Base-by-base conservation (phyloP, 768 basidiomycete species). In the Naganishia vishniacii region DNA sequence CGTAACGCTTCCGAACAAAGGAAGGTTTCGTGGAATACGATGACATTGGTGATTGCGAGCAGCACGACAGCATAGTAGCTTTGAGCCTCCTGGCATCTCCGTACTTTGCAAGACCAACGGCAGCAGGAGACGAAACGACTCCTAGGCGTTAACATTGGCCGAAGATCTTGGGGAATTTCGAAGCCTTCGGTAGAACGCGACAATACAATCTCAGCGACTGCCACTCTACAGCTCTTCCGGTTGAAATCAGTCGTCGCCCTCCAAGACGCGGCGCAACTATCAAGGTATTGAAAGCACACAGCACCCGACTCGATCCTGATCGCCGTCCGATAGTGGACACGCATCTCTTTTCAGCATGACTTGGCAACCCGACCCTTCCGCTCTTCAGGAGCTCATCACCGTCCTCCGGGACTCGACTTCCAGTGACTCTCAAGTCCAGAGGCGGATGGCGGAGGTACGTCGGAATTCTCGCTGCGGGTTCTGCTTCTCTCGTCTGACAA, bases 331-430 rank as follows among this genome's bases (percentile, higher is more conserved):
- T 37, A 37, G 7, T 7, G 34, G 34, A 37, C 34, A 37, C 34
- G 8, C 15, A 37, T 15, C 34, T 37, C n/a, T 37, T 37, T 7
- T 37, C 34, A 37, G 69, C 66, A 84, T 84, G 81, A 79, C 84
- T 69, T 97, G 93, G 93, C 81, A 81, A 67, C 93, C 93, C 69
- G 85, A 89, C 71, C 86, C 85, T 74, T 83, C 83, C 64, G 91
- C 88, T 74, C 83, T 98, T 77, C 85, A 89, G 78, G 91, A 95
- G 83, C 89, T 98, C 78, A 81, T 95, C 42, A 83, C 85, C 74
- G 92, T 91, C 29, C 87, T 98, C 78, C 88, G 87, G 79, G 87
- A 92, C 72, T 93, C 93, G 11, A 91, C 89, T 40, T 85, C 87
- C 79, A 86, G 84, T 65, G 83, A 87, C 72, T 83, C 86, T 26